A percentile compares a stretch with the other conserved stretches of the same genome.
These are phyloP conservation scores for Solanum ahanhuiri DNA, from an alignment of 257 asterid genomes.

Conservation along the genomic window DNA sequence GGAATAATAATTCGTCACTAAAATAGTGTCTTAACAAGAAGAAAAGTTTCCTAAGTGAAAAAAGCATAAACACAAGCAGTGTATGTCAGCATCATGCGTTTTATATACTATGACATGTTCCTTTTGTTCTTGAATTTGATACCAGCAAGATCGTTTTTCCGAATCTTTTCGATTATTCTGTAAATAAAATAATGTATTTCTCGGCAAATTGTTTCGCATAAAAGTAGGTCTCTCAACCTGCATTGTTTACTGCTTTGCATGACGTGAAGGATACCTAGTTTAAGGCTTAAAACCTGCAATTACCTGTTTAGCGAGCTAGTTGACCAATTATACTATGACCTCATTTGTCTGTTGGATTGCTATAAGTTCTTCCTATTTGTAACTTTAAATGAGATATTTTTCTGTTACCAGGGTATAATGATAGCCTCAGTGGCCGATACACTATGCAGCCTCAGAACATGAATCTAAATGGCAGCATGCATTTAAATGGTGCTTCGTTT, in stretches of 20 bases:
- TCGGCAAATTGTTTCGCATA: neutral
- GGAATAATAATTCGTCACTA: neutral
- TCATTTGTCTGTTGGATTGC: neutral
- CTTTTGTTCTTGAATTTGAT: neutral
- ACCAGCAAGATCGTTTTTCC: neutral
- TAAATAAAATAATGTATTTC: neutral
- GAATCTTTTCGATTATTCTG: neutral
- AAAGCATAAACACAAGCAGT: neutral
- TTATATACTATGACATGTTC: neutral
- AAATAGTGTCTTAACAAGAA: neutral
- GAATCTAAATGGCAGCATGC: conserved; percentile 42
- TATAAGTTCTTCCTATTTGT: neutral
- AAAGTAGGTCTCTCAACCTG: neutral
- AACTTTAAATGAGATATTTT: neutral
- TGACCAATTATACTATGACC: neutral
- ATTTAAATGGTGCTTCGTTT: conserved; percentile 34
- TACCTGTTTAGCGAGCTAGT: neutral
- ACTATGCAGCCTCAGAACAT: conserved; percentile 34
- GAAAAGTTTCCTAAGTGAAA: neutral
- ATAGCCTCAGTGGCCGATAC: conserved; percentile 34
- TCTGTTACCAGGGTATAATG: conserved; percentile 43
- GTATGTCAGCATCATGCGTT: neutral
- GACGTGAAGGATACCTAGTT: neutral
- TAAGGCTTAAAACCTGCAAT: neutral
- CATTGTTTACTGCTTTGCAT: neutral